Percentiles rank a stretch among this genome's conserved stretches.
These are phyloP conservation scores for Cyanidium caldarium DNA, from an alignment of 23 red algal genomes.

Conservation along the genomic window DNA sequence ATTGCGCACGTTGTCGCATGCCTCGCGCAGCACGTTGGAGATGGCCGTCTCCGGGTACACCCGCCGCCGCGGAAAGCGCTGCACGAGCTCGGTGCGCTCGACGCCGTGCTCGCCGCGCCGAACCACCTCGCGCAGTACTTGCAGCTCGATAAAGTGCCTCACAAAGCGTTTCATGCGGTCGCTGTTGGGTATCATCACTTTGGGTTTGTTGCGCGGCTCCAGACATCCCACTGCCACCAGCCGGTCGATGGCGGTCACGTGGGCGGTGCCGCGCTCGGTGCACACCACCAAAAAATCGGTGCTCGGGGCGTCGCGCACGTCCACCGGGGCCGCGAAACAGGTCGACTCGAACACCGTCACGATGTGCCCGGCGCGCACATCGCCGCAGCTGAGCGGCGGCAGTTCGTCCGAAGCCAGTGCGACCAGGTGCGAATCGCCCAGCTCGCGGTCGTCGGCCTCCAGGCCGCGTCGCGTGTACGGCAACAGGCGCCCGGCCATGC, in stretches of 20 bases:
- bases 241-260: neutral
- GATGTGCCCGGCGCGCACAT: conserved; percentile 42
- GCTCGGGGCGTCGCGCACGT: neutral
- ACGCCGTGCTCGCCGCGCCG: neutral
- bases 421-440: conserved; percentile 41
- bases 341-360: conserved; percentile 54
- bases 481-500: conserved; percentile 69
- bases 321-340: conserved; percentile 45
- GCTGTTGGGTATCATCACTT: conserved; percentile 2
- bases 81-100: neutral
- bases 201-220: conserved; percentile 1
- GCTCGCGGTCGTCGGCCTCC: conserved; percentile 16
- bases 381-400: conserved; percentile 60
- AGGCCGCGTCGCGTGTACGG: conserved; percentile 54
- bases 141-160: neutral
- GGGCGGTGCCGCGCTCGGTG: neutral
- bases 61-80: neutral
- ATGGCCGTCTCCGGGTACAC: conserved; percentile 2
- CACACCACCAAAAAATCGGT: conserved; percentile 16
- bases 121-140: neutral
- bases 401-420: conserved; percentile 76
- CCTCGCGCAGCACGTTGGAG: neutral
- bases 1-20: neutral
- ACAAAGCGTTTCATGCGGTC: conserved; percentile 4
- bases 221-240: neutral